Conservation (phyloP, 176 grass and related monocot genomes). For the Zoysia japonica region DNA sequence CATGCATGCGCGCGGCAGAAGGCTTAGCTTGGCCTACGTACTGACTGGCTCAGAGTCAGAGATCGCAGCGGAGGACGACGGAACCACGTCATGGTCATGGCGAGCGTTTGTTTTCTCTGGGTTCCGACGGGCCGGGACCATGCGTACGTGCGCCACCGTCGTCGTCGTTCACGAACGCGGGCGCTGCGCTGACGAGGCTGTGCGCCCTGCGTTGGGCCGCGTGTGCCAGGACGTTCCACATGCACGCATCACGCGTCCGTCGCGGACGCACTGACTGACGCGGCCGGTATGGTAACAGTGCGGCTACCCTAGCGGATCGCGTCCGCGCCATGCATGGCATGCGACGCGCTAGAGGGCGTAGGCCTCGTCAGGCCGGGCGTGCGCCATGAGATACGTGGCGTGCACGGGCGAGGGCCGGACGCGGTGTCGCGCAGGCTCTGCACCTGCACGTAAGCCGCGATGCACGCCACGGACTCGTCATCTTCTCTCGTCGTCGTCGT, state of each 20-base stretch:
- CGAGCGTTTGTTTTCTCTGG: background rate
- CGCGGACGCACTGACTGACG: background rate
- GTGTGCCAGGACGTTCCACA: slow-evolving; percentile 5
- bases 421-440: too few species aligned
- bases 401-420: background rate
- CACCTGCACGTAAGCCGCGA: background rate
- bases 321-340: background rate
- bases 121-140: slow-evolving; percentile 1
- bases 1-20: background rate
- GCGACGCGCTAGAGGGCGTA: slow-evolving; percentile 12
- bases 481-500: too few species aligned
- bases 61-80: background rate
- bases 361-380: slow-evolving; percentile 19
- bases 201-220: slow-evolving; percentile 16
- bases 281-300: slow-evolving; percentile 39
- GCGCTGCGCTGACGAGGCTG: background rate
- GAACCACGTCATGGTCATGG: background rate
- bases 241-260: background rate
- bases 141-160: background rate
- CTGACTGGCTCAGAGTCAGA: background rate
- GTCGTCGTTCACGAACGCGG: background rate
- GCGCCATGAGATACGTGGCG: slow-evolving; percentile 27
- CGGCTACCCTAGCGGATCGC: background rate
- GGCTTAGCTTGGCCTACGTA: background rate
- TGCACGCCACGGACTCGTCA: too few species aligned